Evolutionary conservation across 1,284 basidiomycete species (phyloP), one percentile per base, ranked within the genome.

Genomic region (Ceratorhiza oryzae-sativae): DNA sequence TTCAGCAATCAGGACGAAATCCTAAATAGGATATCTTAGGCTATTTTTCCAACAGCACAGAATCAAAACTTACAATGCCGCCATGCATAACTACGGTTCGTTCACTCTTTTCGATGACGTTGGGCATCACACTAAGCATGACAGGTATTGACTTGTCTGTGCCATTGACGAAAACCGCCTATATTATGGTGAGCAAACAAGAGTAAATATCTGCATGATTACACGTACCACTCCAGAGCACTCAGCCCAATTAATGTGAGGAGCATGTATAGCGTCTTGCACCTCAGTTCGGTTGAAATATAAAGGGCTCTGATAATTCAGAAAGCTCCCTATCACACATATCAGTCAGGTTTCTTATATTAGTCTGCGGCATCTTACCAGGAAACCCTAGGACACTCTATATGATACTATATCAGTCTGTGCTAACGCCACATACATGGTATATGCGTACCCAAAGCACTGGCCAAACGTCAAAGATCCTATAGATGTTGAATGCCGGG

Each of bases 311-410:
- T 77, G 51, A 72, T 84, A 81, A 58, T 84, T 77, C 55, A 90
- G 81, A 1, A 76, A 74, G 80, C 65, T 58, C 55, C 55, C 51
- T 58, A 23, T 13, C 4, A 4, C 13, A 23, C 23, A 20, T 39
- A 12, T 36, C 2, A 39, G 18, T 10, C 2, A 58, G 12, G 36
- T 39, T 5, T 4, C n/a, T 9, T n/a, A n/a, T 34, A 89, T 90
- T 0, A 89, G 87, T 6, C 88, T 90, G 0, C 88, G 89, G 74
- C 18, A 23, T 36, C 9, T 12, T 36, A 63, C 89, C 77, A 85
- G 90, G 90, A 82, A 89, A 90, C 15, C 90, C 91, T 42, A 92
- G 86, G 5, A 91, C 88, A 75, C 92, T 90, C 89, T 88, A 39
- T 5, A 92, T 13, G 89, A 80, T 45, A 90, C 79, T 59, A 30